phyloP scores from a whole-genome alignment of 2,329 filamentous ascomycete genomes.

The Phialophora chinensis region DNA sequence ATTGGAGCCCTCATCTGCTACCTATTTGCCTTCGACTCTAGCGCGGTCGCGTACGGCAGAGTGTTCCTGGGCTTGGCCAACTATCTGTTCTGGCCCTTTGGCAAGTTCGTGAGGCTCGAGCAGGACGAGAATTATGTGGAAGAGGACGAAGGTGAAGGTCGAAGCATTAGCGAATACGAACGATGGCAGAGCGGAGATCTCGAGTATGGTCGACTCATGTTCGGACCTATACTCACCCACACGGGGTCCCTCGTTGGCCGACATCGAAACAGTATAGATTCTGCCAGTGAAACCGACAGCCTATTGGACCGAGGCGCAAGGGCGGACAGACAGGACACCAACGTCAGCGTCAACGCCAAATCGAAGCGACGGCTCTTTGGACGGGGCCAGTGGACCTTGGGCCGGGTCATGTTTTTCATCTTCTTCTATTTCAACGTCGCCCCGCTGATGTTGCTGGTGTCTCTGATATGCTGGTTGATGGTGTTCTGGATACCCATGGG shows the following conservation, averaged over 20 bases:
- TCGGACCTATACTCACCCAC: constrained; percentile 77
- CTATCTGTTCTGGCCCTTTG: constrained; percentile 95
- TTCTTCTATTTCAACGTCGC: constrained; percentile 95
- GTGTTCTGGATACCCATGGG: constrained; percentile 99
- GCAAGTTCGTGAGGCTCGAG: constrained; percentile 90
- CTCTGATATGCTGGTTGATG: constrained; percentile 89
- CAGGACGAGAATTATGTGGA: constrained; percentile 93
- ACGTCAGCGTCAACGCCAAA: constrained; percentile 44
- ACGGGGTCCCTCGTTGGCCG: constrained; percentile 76
- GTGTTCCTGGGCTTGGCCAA: constrained; percentile 82
- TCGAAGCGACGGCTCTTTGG: constrained; percentile 89
- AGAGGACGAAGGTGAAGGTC: constrained; percentile 92
- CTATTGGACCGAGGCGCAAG: constrained; percentile 73
- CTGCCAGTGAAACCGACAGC: constrained; percentile 85
- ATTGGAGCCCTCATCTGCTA: constrained; percentile 79
- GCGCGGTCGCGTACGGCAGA: constrained; percentile 82
- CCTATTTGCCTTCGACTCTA: constrained; percentile 76
- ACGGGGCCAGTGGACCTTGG: constrained; percentile 92
- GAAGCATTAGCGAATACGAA: constrained; percentile 98
- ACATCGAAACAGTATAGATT: constrained; percentile 86
- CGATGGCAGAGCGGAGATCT: constrained; percentile 98
- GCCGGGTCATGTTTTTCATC: constrained; percentile 91
- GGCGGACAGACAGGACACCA: constrained; percentile 52
- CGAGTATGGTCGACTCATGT: constrained; percentile 94
- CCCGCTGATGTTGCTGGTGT: constrained; percentile 83